phyloP scores from a whole-genome alignment of 2,329 filamentous ascomycete genomes.

The Dothideomycetidae sp. region DNA sequence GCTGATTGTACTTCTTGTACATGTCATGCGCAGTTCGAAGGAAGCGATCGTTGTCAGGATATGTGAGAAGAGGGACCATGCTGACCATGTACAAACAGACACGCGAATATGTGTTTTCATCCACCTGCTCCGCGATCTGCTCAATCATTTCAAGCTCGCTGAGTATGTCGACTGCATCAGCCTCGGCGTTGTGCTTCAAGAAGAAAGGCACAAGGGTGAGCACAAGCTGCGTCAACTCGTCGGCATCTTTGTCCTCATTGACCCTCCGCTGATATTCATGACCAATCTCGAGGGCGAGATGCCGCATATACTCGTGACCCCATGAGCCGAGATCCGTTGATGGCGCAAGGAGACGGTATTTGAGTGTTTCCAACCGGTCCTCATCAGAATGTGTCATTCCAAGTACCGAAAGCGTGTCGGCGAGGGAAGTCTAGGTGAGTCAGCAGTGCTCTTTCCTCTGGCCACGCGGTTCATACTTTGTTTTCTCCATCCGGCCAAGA shows the following conservation, averaged over 20 bases:
- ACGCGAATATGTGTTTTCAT: conserved; percentile 82
- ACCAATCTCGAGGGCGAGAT: conserved; percentile 88
- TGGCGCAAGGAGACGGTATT: conserved; percentile 81
- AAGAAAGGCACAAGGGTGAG: conserved; percentile 82
- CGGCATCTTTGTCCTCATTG: conserved; percentile 66
- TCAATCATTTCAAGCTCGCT: conserved; percentile 97
- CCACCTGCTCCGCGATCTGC: conserved; percentile 72
- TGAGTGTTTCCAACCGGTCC: conserved; percentile 87
- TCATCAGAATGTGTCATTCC: conserved; percentile 99
- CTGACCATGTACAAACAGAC: conserved; percentile 97
- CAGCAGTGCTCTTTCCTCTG: background rate
- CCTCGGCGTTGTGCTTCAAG: conserved; percentile 92
- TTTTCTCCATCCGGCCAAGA: conserved; percentile 72
- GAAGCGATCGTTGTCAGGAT: conserved; percentile 93
- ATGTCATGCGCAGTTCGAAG: conserved; percentile 84
- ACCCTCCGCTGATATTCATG: conserved; percentile 83
- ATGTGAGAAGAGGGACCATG: conserved; percentile 95
- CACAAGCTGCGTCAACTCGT: conserved; percentile 76
- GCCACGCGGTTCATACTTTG: conserved; percentile 50
- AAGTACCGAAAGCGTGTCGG: conserved; percentile 91
- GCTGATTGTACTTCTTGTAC: conserved; percentile 84
- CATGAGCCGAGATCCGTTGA: conserved; percentile 89
- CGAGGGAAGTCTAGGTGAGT: conserved; percentile 48
- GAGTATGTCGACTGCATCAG: conserved; percentile 91
- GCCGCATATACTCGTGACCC: conserved; percentile 96